Conservation (phyloP, 23 red algal species). For the Gracilaria domingensis region DNA sequence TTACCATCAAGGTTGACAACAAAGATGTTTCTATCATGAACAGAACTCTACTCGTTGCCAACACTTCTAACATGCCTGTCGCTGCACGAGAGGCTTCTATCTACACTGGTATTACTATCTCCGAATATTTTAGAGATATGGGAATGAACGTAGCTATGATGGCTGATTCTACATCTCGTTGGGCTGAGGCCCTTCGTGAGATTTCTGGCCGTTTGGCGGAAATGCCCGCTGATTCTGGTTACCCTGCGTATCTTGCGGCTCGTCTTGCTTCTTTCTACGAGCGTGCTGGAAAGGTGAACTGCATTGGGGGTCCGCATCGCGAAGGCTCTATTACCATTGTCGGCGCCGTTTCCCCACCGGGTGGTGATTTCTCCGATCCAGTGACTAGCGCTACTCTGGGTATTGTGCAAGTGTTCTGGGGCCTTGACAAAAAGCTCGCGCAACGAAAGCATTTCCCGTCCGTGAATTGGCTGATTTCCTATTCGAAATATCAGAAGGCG, state of each 20-base stretch:
- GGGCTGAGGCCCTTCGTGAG: slow-evolving; percentile 99
- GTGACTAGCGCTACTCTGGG: slow-evolving; percentile 98
- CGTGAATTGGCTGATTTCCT: slow-evolving; percentile 96
- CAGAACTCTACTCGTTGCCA: slow-evolving; percentile 97
- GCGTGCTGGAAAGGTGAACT: slow-evolving; percentile 92
- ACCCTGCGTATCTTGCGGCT: slow-evolving; percentile 98
- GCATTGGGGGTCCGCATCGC: slow-evolving; percentile 92
- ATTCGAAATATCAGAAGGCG: slow-evolving; percentile 93
- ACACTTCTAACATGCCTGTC: slow-evolving; percentile 99
- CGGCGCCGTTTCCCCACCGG: slow-evolving; percentile 95
- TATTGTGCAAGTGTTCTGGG: slow-evolving; percentile 99
- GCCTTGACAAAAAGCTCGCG: slow-evolving; percentile 98
- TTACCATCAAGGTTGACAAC: slow-evolving; percentile 83
- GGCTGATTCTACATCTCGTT: slow-evolving; percentile 98
- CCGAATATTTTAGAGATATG: slow-evolving; percentile 99
- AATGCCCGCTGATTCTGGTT: slow-evolving; percentile 99
- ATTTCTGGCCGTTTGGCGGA: slow-evolving; percentile 99
- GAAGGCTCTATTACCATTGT: slow-evolving; percentile 98
- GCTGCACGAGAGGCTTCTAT: slow-evolving; percentile 99
- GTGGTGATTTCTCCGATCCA: slow-evolving; percentile 99
- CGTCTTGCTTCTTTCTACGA: slow-evolving; percentile 99
- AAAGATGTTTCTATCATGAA: slow-evolving; percentile 99
- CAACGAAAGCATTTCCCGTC: slow-evolving; percentile 98
- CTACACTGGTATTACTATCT: slow-evolving; percentile 98
- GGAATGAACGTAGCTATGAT: slow-evolving; percentile 99